Percentiles rank a stretch among this genome's conserved stretches.
Conservation (phyloP, 495 filamentous ascomycete species). For the Platismatia glauca region DNA sequence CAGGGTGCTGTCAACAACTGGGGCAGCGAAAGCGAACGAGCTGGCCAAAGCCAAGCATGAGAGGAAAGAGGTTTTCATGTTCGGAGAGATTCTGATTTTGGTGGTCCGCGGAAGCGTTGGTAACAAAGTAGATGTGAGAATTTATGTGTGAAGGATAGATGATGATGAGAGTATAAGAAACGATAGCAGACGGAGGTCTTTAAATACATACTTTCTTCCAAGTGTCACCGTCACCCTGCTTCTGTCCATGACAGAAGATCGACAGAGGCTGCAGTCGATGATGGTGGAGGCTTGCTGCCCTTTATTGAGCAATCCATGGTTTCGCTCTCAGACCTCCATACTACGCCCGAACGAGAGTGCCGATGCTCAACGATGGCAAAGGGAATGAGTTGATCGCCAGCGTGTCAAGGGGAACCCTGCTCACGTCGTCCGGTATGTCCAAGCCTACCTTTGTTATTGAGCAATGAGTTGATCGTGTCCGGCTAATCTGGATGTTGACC, state of each 20-base stretch:
- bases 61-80: conserved; percentile 5
- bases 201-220: conserved; percentile 1
- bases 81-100: background rate
- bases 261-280: background rate
- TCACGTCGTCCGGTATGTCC: background rate
- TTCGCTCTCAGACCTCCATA: background rate
- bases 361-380: background rate
- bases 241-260: background rate
- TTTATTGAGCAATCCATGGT: background rate
- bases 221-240: background rate
- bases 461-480: background rate
- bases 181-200: background rate
- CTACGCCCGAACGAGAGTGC: background rate
- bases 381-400: background rate
- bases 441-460: background rate
- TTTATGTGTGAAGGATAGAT: background rate
- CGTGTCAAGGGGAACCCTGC: background rate
- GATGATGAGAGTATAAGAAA: background rate
- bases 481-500: no score
- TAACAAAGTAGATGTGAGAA: background rate
- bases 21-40: conserved; percentile 12
- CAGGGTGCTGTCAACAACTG: conserved; percentile 6
- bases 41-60: conserved; percentile 12
- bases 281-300: background rate
- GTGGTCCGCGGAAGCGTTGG: background rate